phyloP scores from a whole-genome alignment of 306 rosid genomes.

The Gastrolobium villosum region DNA sequence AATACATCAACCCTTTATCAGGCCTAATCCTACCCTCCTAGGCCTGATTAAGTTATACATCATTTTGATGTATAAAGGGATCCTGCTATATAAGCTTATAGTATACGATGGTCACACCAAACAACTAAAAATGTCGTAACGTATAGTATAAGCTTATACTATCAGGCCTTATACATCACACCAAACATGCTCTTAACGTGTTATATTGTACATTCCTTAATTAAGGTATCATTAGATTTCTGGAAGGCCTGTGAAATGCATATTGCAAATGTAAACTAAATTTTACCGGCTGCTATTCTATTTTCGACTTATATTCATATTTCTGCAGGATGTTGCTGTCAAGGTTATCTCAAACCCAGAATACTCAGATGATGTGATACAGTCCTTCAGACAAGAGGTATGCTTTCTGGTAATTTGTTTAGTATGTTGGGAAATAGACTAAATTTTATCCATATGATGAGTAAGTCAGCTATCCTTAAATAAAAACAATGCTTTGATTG shows the following conservation, averaged over 20 bases:
- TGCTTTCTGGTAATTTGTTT: slow-evolving; percentile 44
- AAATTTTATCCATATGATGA: slow-evolving; percentile 11
- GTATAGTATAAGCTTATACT: no score
- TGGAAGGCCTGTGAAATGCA: neutral
- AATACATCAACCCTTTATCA: no score
- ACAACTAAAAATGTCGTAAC: no score
- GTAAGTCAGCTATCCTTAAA: slow-evolving; percentile 10
- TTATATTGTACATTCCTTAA: slow-evolving; percentile 16
- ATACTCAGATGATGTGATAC: slow-evolving; percentile 82
- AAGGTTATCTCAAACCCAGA: slow-evolving; percentile 95
- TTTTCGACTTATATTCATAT: slow-evolving; percentile 42
- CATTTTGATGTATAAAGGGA: no score
- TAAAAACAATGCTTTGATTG: slow-evolving; percentile 5
- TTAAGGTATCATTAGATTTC: slow-evolving; percentile 3
- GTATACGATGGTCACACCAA: no score
- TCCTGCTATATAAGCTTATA: no score
- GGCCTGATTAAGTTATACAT: no score
- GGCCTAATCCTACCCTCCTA: no score
- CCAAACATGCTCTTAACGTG: no score
- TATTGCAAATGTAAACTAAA: slow-evolving; percentile 36
- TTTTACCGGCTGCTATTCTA: slow-evolving; percentile 25
- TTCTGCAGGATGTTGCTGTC: slow-evolving; percentile 89
- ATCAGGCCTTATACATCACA: no score
- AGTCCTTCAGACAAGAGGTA: slow-evolving; percentile 96
- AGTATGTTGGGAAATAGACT: slow-evolving; percentile 13